Base-by-base conservation (phyloP, 805 yeast genomes). In the Priceomyces medius region DNA sequence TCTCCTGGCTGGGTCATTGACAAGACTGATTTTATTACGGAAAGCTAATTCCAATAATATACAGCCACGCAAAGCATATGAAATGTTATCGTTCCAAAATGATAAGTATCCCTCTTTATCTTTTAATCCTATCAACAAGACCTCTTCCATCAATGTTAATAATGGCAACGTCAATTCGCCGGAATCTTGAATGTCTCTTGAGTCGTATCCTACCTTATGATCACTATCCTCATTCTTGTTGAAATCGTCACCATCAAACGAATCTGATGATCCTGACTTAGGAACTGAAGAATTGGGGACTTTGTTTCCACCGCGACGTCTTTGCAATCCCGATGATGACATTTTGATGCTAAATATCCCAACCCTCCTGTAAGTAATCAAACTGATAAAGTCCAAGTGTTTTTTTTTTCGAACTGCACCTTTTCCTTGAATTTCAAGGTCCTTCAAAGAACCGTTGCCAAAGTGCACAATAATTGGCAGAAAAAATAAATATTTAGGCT, bases 81-180 rank as follows among this genome's bases (percentile, higher is more conserved):
- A 88, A 41, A 93, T 90, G 64, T 88, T 90, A 65, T 93, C 99
- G 61, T 93, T 93, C 99, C 99, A 93, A 66, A 93, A 93, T 20
- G 97, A 88, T 34, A 93, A 73, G 63, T 91, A 89, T 9, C 99
- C 99, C 64, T 93, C 98, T 54, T 86, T 85, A 65, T 93, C 98
- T 58, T 91, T 90, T 50, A 93, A 75, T 4, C 99, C 99, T 71
- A 93, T 77, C 48, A 93, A 74, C 49, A 93, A 71, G 5, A 93
- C 97, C 65, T 93, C 99, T 64, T 93, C 99, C 97, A 93, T 89
- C 50, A 93, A 68, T 0, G 99, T 93, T 51, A 93, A 73, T 32
- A 80, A 70, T 1, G 99, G 99, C 20, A 71, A 63, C 37, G 69
- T 66, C 40, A 65, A 56, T 42, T 65, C 61, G 13, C 57, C 49